phyloP scores from a whole-genome alignment of 192 early-diverging fungal genomes.

The Backusella australiensis region DNA sequence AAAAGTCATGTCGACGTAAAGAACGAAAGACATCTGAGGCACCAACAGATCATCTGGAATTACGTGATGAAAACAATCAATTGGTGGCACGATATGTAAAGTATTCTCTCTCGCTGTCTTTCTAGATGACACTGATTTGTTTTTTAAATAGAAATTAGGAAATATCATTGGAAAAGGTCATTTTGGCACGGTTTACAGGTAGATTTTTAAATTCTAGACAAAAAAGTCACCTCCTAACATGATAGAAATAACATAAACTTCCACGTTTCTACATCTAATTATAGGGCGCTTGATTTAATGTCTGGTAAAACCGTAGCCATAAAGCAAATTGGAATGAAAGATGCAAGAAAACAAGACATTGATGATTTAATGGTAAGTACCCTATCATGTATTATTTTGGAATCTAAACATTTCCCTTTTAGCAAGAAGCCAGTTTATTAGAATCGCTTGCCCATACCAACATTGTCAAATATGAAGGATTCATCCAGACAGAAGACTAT shows the following conservation, averaged over 20 bases:
- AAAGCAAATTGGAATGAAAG: constrained; percentile 78
- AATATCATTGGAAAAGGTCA: constrained; percentile 87
- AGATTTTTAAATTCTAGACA: constrained; percentile 3
- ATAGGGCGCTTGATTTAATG: constrained; percentile 69
- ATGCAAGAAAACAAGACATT: constrained; percentile 55
- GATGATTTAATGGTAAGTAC: constrained; percentile 66
- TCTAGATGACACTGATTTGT: background rate
- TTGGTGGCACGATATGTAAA: constrained; percentile 50
- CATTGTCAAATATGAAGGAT: constrained; percentile 85
- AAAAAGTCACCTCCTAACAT: no score
- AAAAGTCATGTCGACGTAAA: background rate
- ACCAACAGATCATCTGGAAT: background rate
- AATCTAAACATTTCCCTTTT: background rate
- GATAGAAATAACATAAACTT: background rate
- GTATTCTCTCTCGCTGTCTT: background rate
- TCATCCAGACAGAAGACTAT: constrained; percentile 66
- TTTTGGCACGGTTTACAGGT: constrained; percentile 84
- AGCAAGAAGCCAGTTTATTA: constrained; percentile 81
- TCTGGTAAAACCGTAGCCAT: constrained; percentile 85
- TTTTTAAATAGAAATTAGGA: constrained; percentile 63
- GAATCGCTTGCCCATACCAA: constrained; percentile 79
- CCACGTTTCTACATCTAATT: constrained; percentile 14
- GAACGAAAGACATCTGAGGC: background rate
- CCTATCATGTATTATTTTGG: background rate
- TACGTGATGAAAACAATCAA: constrained; percentile 36